Evolutionary conservation across 257 asterid species (phyloP).

Genomic region (Leonotis leonurus): DNA sequence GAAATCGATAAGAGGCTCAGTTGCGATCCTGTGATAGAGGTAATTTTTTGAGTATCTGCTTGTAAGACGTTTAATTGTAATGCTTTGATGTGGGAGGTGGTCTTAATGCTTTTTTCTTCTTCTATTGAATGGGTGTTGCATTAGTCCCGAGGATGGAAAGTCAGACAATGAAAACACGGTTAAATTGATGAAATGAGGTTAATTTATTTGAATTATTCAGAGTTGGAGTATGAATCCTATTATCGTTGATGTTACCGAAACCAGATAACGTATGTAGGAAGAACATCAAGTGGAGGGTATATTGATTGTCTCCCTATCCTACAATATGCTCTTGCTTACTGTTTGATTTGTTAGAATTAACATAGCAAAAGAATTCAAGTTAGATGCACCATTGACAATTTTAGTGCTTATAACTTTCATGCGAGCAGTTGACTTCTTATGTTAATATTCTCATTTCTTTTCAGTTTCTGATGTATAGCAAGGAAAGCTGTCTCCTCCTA

Average conservation of each 20-base stretch:
- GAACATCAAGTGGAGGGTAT: too few relatives aligned
- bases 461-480: too few relatives aligned
- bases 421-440: background rate
- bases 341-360: background rate
- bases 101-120: too few relatives aligned
- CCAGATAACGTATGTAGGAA: too few relatives aligned
- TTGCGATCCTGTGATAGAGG: conserved; percentile 66
- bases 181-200: too few relatives aligned
- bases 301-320: too few relatives aligned
- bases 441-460: too few relatives aligned
- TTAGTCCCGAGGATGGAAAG: too few relatives aligned
- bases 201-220: background rate
- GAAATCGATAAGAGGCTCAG: conserved; percentile 60
- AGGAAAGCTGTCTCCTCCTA: too few relatives aligned
- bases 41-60: conserved; percentile 4
- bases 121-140: too few relatives aligned
- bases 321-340: background rate
- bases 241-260: background rate
- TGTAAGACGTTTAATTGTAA: background rate
- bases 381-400: conserved; percentile 1
- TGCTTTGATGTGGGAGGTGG: background rate
- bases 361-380: background rate
- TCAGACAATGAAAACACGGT: too few relatives aligned
- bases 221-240: too few relatives aligned
- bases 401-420: background rate